phyloP scores from a whole-genome alignment of 306 rosid genomes.

The Bauhinia variegata region DNA sequence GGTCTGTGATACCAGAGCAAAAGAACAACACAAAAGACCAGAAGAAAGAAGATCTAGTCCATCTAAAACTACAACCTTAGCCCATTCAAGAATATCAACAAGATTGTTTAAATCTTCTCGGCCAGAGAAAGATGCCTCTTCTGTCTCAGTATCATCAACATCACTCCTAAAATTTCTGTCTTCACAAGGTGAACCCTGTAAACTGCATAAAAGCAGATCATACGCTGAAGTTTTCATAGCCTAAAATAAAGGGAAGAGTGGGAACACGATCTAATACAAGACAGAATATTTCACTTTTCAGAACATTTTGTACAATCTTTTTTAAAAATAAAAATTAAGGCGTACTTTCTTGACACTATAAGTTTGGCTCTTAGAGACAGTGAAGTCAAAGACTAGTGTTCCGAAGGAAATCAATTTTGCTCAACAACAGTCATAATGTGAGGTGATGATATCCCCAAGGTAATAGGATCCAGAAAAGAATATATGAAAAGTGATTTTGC shows the following conservation, averaged over 20 bases:
- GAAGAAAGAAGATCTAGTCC: constrained; percentile 10
- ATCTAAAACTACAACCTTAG: constrained; percentile 66
- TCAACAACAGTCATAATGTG: too few relatives aligned
- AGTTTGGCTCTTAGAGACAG: not conserved
- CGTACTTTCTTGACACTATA: not conserved
- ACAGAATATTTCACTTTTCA: constrained; percentile 25
- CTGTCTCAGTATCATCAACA: constrained; percentile 89
- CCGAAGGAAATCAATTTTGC: too few relatives aligned
- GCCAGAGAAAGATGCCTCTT: constrained; percentile 91
- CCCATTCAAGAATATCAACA: constrained; percentile 90
- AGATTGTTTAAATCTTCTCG: constrained; percentile 89
- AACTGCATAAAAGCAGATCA: constrained; percentile 56
- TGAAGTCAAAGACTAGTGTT: too few relatives aligned
- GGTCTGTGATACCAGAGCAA: constrained; percentile 27
- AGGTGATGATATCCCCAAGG: too few relatives aligned
- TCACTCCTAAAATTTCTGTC: constrained; percentile 94
- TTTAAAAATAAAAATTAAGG: not conserved
- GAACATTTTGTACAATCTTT: not conserved
- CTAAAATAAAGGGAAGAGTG: constrained; percentile 25
- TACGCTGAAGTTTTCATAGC: constrained; percentile 19
- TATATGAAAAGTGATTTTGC: not conserved
- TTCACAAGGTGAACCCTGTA: constrained; percentile 96
- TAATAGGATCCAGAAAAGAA: not conserved
- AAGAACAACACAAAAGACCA: constrained; percentile 6
- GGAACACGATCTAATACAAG: constrained; percentile 18